Percentiles rank a stretch among this genome's conserved stretches.
Conservation (phyloP, 2,329 filamentous ascomycete genomes). For the Aspergillus persii region DNA sequence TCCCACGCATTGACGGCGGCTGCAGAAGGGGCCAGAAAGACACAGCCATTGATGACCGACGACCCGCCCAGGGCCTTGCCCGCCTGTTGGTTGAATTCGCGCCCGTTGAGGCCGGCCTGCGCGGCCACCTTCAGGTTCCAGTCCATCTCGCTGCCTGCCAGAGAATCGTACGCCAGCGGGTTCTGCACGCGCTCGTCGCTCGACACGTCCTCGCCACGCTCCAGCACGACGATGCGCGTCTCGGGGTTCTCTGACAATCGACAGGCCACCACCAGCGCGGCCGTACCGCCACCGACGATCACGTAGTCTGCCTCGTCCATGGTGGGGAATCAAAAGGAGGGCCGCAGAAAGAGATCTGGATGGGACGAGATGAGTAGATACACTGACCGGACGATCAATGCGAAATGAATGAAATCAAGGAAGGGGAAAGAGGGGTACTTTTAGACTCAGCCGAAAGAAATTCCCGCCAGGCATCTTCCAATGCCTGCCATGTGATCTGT, state of each 20-base stretch:
- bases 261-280: conserved; percentile 32
- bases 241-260: conserved; percentile 29
- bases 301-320: conserved; percentile 2
- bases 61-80: conserved; percentile 53
- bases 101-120: conserved; percentile 34
- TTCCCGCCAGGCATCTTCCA: too few relatives aligned
- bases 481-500: too few relatives aligned
- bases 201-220: conserved; percentile 25
- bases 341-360: too few relatives aligned
- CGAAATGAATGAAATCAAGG: too few relatives aligned
- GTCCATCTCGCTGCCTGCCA: conserved; percentile 24
- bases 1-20: conserved; percentile 48
- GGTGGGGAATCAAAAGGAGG: too few relatives aligned
- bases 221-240: conserved; percentile 28
- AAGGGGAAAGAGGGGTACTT: too few relatives aligned
- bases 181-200: conserved; percentile 23
- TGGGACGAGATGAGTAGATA: too few relatives aligned
- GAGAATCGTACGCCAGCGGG: conserved; percentile 18
- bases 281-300: conserved; percentile 30
- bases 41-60: conserved; percentile 45
- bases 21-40: conserved; percentile 20
- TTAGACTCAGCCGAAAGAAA: too few relatives aligned
- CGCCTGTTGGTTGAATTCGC: conserved; percentile 43
- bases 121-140: conserved; percentile 25
- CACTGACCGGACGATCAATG: too few relatives aligned